Evolutionary conservation across 2,329 filamentous ascomycete species (phyloP), one percentile per base, ranked within the genome.

Genomic region (Fusarium sp.): DNA sequence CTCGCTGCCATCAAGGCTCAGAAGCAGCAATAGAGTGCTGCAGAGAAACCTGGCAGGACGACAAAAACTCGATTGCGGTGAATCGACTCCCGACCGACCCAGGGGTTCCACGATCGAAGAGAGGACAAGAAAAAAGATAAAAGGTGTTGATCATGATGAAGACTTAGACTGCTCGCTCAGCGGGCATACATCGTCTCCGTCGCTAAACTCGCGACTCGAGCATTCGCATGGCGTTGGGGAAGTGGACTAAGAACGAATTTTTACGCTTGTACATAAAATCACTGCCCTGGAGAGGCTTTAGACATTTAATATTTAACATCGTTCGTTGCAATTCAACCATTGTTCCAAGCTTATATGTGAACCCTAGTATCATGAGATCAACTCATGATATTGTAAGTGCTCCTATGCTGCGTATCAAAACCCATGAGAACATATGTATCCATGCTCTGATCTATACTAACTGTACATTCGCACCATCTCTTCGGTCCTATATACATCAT

Each of bases 1-100:
- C 72, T 91, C 46, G 85, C 82, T 52, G 77, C 86, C 55, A 83
- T 90, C 76, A 82, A 82, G 74, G 81, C 82, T 64, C 88, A 88
- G 83, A 93, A 93, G 73, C 65, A 70, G 83, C 83, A 90, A 79
- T 90, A 85, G 79, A 51, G 38, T 34, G 36, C 42, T 66, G 35
- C 26, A 44, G 19, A 45, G 45, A 50, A 41, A 35, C 42, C 42
- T 40, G 42, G 31, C 43, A 51, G 43, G 52, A 46, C 28, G 42
- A 61, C 45, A 40, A 28, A n/a, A 22, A 46, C 47, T 65, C 58
- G 69, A 58, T 57, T 68, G 63, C 67, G 67, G 69, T 70, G 69
- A 64, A 66, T 66, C 67, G 55, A 55, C 48, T 53, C 39, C 19
- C 57, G 32, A 49, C 39, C 36, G 26, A 29, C 13, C 57, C 35